Percentiles rank a stretch among this genome's conserved stretches.
Conservation (phyloP, 1,139 yeast genomes). For the Candida sp. region DNA sequence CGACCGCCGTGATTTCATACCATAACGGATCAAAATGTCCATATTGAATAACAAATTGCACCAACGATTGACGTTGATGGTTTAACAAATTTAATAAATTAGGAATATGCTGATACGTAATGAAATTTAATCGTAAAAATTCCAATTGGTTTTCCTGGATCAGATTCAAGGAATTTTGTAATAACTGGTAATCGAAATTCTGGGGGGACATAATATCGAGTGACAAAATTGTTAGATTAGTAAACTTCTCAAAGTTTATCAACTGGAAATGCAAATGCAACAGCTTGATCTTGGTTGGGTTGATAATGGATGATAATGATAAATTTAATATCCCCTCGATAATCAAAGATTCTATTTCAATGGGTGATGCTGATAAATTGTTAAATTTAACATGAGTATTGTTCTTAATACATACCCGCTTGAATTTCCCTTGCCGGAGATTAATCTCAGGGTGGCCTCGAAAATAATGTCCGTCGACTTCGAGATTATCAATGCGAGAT, state of each 20-base stretch:
- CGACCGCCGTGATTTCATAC: slow-evolving; percentile 1
- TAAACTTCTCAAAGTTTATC: background rate
- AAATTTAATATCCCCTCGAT: background rate
- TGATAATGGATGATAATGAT: background rate
- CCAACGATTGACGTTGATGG: background rate
- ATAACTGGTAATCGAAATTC: background rate
- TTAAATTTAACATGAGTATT: background rate
- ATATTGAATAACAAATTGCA: background rate
- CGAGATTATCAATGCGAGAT: background rate
- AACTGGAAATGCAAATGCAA: background rate
- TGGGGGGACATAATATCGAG: background rate
- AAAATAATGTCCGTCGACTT: background rate
- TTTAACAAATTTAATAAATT: background rate
- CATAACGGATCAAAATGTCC: background rate
- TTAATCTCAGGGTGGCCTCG: background rate
- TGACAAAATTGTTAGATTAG: background rate
- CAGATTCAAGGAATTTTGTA: background rate
- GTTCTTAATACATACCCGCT: background rate
- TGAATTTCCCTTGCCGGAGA: background rate
- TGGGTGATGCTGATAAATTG: background rate
- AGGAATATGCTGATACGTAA: background rate
- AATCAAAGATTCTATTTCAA: background rate
- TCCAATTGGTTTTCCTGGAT: background rate
- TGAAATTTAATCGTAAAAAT: background rate
- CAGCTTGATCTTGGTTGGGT: background rate